Evolutionary conservation across 2,329 filamentous ascomycete genomes (phyloP), one percentile per base, ranked within the genome.

Genomic region (Colletotrichum karsti): DNA sequence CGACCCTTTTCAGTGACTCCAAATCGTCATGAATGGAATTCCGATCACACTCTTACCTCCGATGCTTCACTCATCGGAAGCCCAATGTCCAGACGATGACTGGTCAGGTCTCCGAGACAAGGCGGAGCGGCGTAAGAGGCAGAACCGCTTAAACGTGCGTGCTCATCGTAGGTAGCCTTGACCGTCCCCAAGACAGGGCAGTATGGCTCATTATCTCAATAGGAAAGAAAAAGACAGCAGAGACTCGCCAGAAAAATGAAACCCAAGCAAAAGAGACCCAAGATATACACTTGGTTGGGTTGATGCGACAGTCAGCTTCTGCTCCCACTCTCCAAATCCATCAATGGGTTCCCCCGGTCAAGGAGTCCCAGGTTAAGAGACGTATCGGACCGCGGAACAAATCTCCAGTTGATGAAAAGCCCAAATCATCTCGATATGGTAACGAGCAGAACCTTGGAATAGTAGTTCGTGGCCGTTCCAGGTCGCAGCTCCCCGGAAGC

Each of bases 81-180:
- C 58, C 3, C 39, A 35, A 2, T 67, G 58, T 18, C 50, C 33
- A 1, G 71, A 78, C 20, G 78, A 80, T 63, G 75, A 79, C 68
- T 80, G 78, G 78, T 77, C 77, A 22, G 78, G 79, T 3, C 42
- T 78, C 22, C 68, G 70, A 3, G 72, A 77, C 63, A 64, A 73
- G 39, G 72, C 72, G 9, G 73, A 77, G 63, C 72, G 78, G 50
- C 76, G 76, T 63, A 77, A 73, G 63, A 71, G 73, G 62, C 77
- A 80, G 66, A 80, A 76, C 33, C 74, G 77, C 42, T 69, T 81
- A n/a, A 75, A 79, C 66, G 76, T 78, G 37, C 73, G 78, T 65
- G 77, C 77, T 3, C 75, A 77, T 71, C 73, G 78, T 79, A 74
- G 55, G 76, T 70, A 33, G 15, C 6, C 1, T 15, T n/a, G 0